These are phyloP conservation scores for Ehretia macrophylla DNA, from an alignment of 257 asterid genomes.

Conservation along the genomic window DNA sequence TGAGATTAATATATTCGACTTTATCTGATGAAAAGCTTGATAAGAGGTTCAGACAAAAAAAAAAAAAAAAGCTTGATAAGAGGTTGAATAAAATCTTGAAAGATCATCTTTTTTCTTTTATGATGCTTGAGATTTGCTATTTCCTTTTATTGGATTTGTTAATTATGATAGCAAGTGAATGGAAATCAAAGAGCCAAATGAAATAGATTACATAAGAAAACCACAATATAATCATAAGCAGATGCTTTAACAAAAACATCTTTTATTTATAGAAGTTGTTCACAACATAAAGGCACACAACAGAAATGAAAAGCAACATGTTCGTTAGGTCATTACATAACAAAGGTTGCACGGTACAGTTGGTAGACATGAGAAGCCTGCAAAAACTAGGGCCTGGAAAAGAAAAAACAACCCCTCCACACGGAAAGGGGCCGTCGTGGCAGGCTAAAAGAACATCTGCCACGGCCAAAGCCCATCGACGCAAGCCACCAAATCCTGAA, in stretches of 20 bases:
- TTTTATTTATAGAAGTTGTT: slow-evolving; percentile 20
- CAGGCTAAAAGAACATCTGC: slow-evolving; percentile 39
- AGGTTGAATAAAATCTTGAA: no score
- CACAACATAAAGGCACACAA: slow-evolving; percentile 7
- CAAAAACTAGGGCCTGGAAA: slow-evolving; percentile 64
- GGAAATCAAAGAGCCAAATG: background rate
- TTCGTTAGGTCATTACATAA: background rate
- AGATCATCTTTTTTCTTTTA: no score
- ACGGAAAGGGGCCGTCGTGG: slow-evolving; percentile 40
- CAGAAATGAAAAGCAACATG: slow-evolving; percentile 10
- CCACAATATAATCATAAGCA: background rate
- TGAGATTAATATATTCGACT: no score
- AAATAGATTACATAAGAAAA: background rate
- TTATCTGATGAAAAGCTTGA: no score
- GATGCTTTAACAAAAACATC: background rate
- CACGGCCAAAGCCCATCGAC: slow-evolving; percentile 59
- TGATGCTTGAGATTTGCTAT: no score
- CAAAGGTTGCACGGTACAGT: slow-evolving; percentile 32
- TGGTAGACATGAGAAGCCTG: slow-evolving; percentile 48
- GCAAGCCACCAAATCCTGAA: slow-evolving; percentile 36
- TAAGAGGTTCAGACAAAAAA: no score
- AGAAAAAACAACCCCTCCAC: slow-evolving; percentile 42
- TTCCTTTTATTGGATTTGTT: background rate
- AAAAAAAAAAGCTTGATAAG: no score
- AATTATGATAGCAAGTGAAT: background rate